Conservation (phyloP, 2,329 filamentous ascomycete species). For the Arachnomyces sp. region DNA sequence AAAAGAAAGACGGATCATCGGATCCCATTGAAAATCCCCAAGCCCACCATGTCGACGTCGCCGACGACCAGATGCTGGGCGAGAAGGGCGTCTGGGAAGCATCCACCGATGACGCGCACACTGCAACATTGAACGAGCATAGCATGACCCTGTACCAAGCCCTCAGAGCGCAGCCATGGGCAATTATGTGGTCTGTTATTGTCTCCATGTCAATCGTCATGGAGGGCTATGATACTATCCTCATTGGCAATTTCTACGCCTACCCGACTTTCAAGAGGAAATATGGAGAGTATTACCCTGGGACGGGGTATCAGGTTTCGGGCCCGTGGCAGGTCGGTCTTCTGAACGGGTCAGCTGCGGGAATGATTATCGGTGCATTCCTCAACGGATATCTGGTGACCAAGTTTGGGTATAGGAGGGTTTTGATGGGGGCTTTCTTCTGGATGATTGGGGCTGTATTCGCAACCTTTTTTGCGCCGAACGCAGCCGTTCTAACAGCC, state of each 20-base stretch:
- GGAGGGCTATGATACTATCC: slow-evolving; percentile 30
- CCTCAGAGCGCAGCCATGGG: not conserved
- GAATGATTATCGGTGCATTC: slow-evolving; percentile 6
- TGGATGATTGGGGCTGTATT: slow-evolving; percentile 20
- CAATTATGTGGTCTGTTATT: slow-evolving; percentile 21
- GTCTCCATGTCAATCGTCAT: slow-evolving; percentile 39
- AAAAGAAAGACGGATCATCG: too few species aligned
- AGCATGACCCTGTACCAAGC: not conserved
- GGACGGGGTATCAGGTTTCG: not conserved
- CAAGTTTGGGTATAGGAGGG: slow-evolving; percentile 14
- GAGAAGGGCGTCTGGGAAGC: not conserved
- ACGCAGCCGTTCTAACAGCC: slow-evolving; percentile 20
- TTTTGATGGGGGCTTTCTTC: slow-evolving; percentile 15
- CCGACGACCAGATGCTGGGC: not conserved
- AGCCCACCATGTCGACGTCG: too few species aligned
- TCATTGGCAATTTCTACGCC: slow-evolving; percentile 15
- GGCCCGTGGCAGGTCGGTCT: slow-evolving; percentile 2
- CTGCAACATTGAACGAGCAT: not conserved
- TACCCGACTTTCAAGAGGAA: slow-evolving; percentile 1
- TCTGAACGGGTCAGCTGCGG: not conserved
- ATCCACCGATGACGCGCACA: not conserved
- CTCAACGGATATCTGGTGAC: slow-evolving; percentile 3
- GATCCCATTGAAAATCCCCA: too few species aligned
- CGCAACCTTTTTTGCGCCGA: slow-evolving; percentile 29
- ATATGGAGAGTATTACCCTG: slow-evolving; percentile 6